phyloP scores from a whole-genome alignment of 768 basidiomycete species.

The Auricularia sp. region DNA sequence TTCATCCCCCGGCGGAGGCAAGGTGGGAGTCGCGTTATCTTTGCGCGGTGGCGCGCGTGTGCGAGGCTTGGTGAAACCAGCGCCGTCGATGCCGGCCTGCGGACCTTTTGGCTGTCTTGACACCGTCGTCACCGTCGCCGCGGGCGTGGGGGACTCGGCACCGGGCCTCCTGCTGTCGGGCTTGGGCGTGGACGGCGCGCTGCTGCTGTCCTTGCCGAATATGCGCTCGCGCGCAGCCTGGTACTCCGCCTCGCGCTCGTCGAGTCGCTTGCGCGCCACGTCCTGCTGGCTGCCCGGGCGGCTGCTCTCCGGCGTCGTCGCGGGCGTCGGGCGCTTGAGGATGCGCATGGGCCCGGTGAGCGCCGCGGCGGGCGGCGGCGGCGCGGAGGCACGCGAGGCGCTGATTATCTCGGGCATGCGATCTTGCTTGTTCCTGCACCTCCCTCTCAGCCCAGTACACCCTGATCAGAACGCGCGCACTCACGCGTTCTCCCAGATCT shows the following conservation, averaged over 20 bases:
- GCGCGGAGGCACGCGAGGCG: conserved; percentile 7
- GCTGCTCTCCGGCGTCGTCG: conserved; percentile 12
- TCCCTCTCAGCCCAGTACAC: background rate
- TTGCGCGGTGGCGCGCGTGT: too few relatives aligned
- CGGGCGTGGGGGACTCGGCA: background rate
- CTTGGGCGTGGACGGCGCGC: background rate
- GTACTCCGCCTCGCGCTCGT: conserved; percentile 65
- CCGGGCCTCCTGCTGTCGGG: background rate
- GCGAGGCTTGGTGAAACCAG: too few relatives aligned
- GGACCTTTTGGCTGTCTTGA: too few relatives aligned
- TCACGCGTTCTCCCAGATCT: background rate
- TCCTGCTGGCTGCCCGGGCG: conserved; percentile 12
- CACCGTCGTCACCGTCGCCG: background rate
- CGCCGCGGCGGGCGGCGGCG: conserved; percentile 39
- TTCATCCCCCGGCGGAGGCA: too few relatives aligned
- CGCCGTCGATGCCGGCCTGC: too few relatives aligned
- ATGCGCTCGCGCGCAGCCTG: conserved; percentile 66
- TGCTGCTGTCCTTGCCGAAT: conserved; percentile 25
- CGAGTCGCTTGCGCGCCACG: conserved; percentile 30
- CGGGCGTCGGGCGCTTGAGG: conserved; percentile 52
- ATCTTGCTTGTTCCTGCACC: background rate
- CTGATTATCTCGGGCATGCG: conserved; percentile 54
- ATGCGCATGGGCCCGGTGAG: conserved; percentile 60
- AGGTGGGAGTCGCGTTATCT: too few relatives aligned
- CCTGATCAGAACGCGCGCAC: too few relatives aligned